phyloP scores from a whole-genome alignment of 371 early-diverging fungal genomes.

The Nematocida ausubeli region DNA sequence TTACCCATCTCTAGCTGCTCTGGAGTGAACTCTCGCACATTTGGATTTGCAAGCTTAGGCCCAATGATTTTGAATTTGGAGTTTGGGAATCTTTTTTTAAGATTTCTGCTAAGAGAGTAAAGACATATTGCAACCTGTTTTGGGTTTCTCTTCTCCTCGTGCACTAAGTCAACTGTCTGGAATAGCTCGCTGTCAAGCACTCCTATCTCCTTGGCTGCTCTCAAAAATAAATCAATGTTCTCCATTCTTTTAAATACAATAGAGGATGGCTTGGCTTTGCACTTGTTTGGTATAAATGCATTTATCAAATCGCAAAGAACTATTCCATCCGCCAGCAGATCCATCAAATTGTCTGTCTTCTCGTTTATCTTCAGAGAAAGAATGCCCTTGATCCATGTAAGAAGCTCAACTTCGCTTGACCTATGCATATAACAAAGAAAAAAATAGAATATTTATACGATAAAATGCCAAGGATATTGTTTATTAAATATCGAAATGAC shows the following conservation, averaged over 20 bases:
- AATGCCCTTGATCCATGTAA: conserved; percentile 43
- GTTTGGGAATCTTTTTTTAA: conserved; percentile 69
- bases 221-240: conserved; percentile 76
- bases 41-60: conserved; percentile 59
- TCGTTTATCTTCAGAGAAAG: conserved; percentile 48
- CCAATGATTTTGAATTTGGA: conserved; percentile 59
- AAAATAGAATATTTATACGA: conserved; percentile 16
- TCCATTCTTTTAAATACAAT: conserved; percentile 81
- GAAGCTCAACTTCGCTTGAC: conserved; percentile 49
- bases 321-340: conserved; percentile 71
- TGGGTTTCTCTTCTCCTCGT: conserved; percentile 74
- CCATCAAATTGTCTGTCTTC: conserved; percentile 42
- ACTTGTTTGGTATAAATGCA: conserved; percentile 69
- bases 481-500: too few species aligned
- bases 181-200: conserved; percentile 77
- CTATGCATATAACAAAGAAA: conserved; percentile 23
- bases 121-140: conserved; percentile 71
- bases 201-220: conserved; percentile 70
- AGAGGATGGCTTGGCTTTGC: conserved; percentile 70
- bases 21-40: conserved; percentile 59
- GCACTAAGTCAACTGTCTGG: conserved; percentile 79
- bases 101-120: conserved; percentile 76
- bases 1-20: conserved; percentile 63
- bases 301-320: conserved; percentile 75
- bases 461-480: too few species aligned